Base-by-base conservation (phyloP, 352 stramenopile species). In the Thalassiosira livingstoniorum region DNA sequence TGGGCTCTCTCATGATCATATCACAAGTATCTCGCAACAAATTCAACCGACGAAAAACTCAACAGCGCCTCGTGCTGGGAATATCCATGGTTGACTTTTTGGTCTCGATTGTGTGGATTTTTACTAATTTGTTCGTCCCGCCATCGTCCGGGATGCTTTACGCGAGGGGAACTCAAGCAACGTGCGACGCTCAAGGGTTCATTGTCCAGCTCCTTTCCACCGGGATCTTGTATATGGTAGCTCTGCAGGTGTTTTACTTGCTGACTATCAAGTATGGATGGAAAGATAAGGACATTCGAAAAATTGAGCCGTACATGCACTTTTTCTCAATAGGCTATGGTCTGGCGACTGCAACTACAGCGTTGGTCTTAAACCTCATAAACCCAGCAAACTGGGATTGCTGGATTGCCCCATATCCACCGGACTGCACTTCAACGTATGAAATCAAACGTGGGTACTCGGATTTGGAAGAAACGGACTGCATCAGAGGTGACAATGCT, bases 381-480 rank as follows among this genome's bases (percentile, higher is more conserved):
- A 68, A 68, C 35, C 61, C 61, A n/a, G 61, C 61, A 11, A 23
- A 68, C 35, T 68, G 61, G 61, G 35, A 68, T 68, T 68, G 61
- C 55, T 68, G 61, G 61, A 68, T 68, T 39, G 32, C 61, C n/a
- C 61, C 61, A 53, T 32, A 39, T n/a, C 61, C 61, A 2, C 2
- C 13, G n/a, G n/a, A 68, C 35, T 68, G 61, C 35, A 68, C 61
- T 35, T 68, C 61, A 37, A 68, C 21, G 18, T 54, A 37, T 68
- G 35, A 68, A 53, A 55, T 68, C 4, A 68, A 32, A 45, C 29
- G 35, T 15, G 61, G 61, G 4, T n/a, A 55, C 4, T 47, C 58
- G 18, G 32, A 66, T 29, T 23, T 66, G 27, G 10, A 58, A 25
- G 65, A 74, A 27, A 64, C 47, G 29, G 54, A 74, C 43, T 74